These are phyloP conservation scores for Lipomyces starkeyi DNA, from an alignment of 805 yeast species.

Conservation along the genomic window DNA sequence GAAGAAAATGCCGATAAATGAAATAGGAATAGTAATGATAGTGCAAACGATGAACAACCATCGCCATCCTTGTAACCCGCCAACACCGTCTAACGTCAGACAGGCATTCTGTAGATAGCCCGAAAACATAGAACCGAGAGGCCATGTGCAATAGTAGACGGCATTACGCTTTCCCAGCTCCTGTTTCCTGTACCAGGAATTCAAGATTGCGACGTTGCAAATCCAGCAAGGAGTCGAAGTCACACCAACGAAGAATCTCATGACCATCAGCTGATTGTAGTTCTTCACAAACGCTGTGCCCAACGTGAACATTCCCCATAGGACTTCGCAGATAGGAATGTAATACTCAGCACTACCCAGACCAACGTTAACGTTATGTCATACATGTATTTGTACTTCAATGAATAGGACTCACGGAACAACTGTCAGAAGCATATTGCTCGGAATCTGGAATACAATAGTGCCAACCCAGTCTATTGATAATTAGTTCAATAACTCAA, in stretches of 20 bases:
- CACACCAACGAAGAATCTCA: conserved; percentile 70
- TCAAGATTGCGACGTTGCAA: conserved; percentile 49
- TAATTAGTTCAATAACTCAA: too few relatives aligned
- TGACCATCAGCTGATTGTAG: conserved; percentile 55
- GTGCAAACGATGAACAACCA: conserved; percentile 69
- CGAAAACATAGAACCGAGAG: conserved; percentile 53
- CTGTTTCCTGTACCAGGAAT: conserved; percentile 61
- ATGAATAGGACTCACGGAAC: conserved; percentile 39
- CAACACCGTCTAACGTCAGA: conserved; percentile 52
- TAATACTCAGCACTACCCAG: conserved; percentile 48
- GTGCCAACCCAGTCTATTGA: too few relatives aligned
- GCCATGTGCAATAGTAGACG: conserved; percentile 51
- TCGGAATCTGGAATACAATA: conserved; percentile 46
- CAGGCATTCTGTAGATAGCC: conserved; percentile 64
- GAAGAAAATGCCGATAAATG: conserved; percentile 49
- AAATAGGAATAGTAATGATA: conserved; percentile 46
- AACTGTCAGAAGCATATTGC: conserved; percentile 43
- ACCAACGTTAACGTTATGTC: too few relatives aligned
- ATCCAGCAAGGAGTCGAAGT: conserved; percentile 74
- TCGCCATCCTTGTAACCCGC: conserved; percentile 64
- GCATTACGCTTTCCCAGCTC: conserved; percentile 57
- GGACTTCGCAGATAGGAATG: conserved; percentile 61
- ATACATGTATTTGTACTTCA: too few relatives aligned
- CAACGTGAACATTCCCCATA: conserved; percentile 72
- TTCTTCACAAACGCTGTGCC: conserved; percentile 58